Evolutionary conservation across 257 asterid species (phyloP).

Genomic region (Solanum sejunctum): DNA sequence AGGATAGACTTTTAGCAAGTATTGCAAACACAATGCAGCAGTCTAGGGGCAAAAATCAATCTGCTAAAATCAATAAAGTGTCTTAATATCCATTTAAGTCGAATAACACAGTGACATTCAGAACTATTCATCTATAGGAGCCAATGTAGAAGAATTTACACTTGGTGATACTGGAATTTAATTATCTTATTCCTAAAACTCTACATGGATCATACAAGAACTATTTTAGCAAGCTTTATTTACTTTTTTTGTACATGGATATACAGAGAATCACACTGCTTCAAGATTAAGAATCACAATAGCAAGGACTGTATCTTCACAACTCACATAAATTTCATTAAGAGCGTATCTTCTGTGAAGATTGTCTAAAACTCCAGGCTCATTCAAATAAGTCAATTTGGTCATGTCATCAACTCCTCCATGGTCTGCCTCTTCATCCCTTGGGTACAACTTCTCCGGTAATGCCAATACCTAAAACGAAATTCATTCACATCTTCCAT

Average conservation of each 20-base stretch:
- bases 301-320: neutral
- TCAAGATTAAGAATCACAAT: too few relatives aligned
- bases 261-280: neutral
- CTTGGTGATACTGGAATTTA: neutral
- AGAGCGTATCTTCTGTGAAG: slow-evolving; percentile 76
- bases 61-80: neutral
- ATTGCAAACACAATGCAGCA: neutral
- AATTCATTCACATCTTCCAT: neutral
- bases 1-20: neutral
- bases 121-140: neutral
- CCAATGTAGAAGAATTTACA: neutral
- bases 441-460: slow-evolving; percentile 60
- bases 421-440: slow-evolving; percentile 86
- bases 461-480: slow-evolving; percentile 35
- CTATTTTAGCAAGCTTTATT: neutral
- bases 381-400: slow-evolving; percentile 81
- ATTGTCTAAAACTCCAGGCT: slow-evolving; percentile 94
- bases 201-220: neutral
- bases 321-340: slow-evolving; percentile 85
- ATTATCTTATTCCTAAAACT: neutral
- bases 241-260: neutral
- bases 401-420: slow-evolving; percentile 99
- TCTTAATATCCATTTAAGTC: neutral
- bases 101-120: neutral
- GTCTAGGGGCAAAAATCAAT: neutral